Conservation (phyloP, 1,284 basidiomycete species). For the Lignosus rhinocerotis region DNA sequence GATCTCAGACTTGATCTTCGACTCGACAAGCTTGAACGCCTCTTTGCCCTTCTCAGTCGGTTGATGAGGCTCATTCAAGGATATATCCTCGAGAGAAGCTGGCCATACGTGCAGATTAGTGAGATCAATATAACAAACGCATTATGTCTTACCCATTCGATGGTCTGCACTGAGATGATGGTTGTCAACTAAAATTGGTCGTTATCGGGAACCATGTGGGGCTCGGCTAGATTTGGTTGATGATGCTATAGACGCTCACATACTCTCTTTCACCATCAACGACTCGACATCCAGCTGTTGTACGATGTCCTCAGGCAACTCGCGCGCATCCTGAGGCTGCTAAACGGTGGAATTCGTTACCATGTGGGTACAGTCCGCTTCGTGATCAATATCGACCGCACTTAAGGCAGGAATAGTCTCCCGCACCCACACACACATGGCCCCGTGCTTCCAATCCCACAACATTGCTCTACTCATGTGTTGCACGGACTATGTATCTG, state of each 20-base stretch:
- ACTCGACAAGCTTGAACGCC: slow-evolving; percentile 58
- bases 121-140: too few species aligned
- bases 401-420: background rate
- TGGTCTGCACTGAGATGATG: too few species aligned
- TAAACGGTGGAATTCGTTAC: background rate
- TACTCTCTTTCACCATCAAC: too few species aligned
- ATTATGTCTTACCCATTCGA: too few species aligned
- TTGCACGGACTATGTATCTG: too few species aligned
- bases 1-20: slow-evolving; percentile 61
- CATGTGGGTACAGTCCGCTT: background rate
- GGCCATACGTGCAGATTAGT: too few species aligned
- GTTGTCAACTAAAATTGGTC: too few species aligned
- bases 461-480: background rate
- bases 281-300: too few species aligned
- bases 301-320: too few species aligned
- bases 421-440: background rate
- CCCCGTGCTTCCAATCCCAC: background rate
- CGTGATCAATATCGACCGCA: background rate
- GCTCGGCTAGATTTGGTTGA: too few species aligned
- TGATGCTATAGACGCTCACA: too few species aligned
- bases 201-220: too few species aligned
- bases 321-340: background rate
- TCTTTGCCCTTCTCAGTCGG: slow-evolving; percentile 60
- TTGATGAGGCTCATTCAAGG: slow-evolving; percentile 56
- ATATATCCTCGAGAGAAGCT: slow-evolving; percentile 43